Evolutionary conservation across 208 protist genomes (phyloP), one percentile per base, ranked within the genome.

Genomic region (Leishmania gerbilli): DNA sequence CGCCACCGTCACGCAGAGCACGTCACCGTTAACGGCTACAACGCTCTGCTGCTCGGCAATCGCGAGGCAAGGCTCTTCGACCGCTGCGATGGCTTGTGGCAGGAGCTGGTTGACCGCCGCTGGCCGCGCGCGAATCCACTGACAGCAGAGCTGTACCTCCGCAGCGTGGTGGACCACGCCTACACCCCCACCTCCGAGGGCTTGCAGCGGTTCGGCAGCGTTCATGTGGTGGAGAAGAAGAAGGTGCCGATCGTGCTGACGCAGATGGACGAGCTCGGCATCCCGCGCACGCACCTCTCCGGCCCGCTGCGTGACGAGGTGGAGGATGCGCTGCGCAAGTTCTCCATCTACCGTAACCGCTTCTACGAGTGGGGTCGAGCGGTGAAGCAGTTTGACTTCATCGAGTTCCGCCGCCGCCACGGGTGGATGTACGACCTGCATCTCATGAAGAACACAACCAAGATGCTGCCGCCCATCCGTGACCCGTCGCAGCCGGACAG

Each of bases 361-460:
- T 96, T 94, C 89, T 97, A 97, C 83, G 92, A 96, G 74, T 97
- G 94, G 94, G 94, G 94, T 3, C 91, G 94, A 19, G 94, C 94
- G 45, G 92, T 96, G 80, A 96, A 97, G 84, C 94, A 96, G 89
- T 97, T 97, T 47, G 90, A 94, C 87, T 97, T 97, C 79, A 95
- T 96, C 74, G 91, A 97, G 84, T 97, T 97, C 85, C 91, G 94
- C 60, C 91, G 92, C 77, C 92, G 92, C 56, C 82, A 96, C 65
- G 94, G 94, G n/a, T 97, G 94, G 93, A 87, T 97, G 88, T 96
- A 96, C 79, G 94, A 97, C 83, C 53, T 97, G 47, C 89, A 96
- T 68, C 72, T 93, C 21, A 96, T 97, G 92, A 93, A 93, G 83
- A 89, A 88, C 85, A 94, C 92, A 34, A 95, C 88, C 7, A 90